These are phyloP conservation scores for Umbilicus rupestris DNA, from an alignment of 164 flowering plant species.

Conservation along the genomic window DNA sequence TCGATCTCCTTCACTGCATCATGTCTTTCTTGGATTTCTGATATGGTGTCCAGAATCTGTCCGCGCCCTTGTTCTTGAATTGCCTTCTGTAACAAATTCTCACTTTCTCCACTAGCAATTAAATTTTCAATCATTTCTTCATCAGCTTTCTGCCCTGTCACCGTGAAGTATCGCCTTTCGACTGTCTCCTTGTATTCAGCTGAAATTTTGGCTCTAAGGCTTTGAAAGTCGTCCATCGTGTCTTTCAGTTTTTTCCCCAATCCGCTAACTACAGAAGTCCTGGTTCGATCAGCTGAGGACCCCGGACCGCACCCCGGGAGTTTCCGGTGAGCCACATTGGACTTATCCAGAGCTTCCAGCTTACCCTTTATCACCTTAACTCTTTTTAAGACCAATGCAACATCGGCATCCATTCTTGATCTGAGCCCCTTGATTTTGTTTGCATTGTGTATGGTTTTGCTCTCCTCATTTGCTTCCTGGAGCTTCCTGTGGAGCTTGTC, in stretches of 20 bases:
- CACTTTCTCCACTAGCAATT: slow-evolving; percentile 20
- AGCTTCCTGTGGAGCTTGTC: slow-evolving; percentile 19
- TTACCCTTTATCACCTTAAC: slow-evolving; percentile 23
- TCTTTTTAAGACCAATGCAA: slow-evolving; percentile 18
- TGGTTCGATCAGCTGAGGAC: slow-evolving; percentile 19
- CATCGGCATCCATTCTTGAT: slow-evolving; percentile 17
- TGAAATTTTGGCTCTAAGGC: slow-evolving; percentile 12
- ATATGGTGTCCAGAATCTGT: slow-evolving; percentile 19
- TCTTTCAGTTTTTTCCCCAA: slow-evolving; percentile 21
- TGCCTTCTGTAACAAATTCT: slow-evolving; percentile 18
- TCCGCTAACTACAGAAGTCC: slow-evolving; percentile 22
- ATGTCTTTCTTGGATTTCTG: slow-evolving; percentile 25
- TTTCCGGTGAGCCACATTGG: slow-evolving; percentile 17
- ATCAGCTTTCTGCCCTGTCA: slow-evolving; percentile 16
- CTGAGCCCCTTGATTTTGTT: slow-evolving; percentile 18
- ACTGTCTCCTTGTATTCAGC: slow-evolving; percentile 19
- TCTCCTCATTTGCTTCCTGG: slow-evolving; percentile 21
- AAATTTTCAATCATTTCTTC: slow-evolving; percentile 18
- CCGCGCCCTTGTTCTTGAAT: slow-evolving; percentile 24
- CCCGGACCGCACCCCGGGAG: slow-evolving; percentile 22
- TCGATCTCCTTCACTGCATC: slow-evolving; percentile 22
- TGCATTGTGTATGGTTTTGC: slow-evolving; percentile 20
- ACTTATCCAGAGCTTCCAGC: slow-evolving; percentile 19
- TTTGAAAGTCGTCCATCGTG: slow-evolving; percentile 24
- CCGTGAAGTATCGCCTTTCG: slow-evolving; percentile 15